These are phyloP conservation scores for Dimargaris xerosporica DNA, from an alignment of 192 early-diverging fungal genomes.

Conservation along the genomic window DNA sequence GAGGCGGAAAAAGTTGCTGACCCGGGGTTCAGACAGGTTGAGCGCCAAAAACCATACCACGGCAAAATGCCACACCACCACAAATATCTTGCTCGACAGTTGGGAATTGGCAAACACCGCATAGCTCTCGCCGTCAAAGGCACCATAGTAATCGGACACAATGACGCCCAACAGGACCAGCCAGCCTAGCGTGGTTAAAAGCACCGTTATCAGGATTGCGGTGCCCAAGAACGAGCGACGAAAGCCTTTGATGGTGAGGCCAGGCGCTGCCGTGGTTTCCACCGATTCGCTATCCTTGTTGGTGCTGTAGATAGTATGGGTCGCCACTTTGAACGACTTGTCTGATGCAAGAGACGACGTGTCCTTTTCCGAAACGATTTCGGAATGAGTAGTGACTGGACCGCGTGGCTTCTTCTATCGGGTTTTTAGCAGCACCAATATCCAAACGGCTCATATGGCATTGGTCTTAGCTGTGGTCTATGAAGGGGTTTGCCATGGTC, in stretches of 20 bases:
- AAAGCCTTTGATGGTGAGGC: background rate
- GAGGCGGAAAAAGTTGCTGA: slow-evolving; percentile 61
- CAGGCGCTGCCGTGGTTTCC: too few relatives aligned
- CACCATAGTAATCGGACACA: slow-evolving; percentile 65
- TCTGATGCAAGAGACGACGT: too few relatives aligned
- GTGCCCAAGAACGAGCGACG: background rate
- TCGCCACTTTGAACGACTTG: too few relatives aligned
- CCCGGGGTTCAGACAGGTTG: slow-evolving; percentile 22
- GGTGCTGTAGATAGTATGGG: too few relatives aligned
- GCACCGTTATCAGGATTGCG: slow-evolving; percentile 18
- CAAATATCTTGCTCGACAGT: slow-evolving; percentile 45
- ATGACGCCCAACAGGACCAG: slow-evolving; percentile 48
- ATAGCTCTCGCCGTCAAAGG: slow-evolving; percentile 31
- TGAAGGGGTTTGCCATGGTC: background rate
- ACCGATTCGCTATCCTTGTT: too few relatives aligned
- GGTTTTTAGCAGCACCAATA: too few relatives aligned
- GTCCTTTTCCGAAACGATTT: too few relatives aligned
- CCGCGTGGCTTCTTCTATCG: too few relatives aligned
- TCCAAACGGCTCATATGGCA: background rate
- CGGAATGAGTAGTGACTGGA: too few relatives aligned
- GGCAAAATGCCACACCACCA: slow-evolving; percentile 57
- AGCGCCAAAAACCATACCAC: slow-evolving; percentile 47
- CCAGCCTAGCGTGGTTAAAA: slow-evolving; percentile 42
- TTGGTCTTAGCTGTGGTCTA: background rate
- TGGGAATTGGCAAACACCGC: slow-evolving; percentile 45